A percentile compares a stretch with the other conserved stretches of the same genome.
These are phyloP conservation scores for Auricularia heimuer DNA, from an alignment of 768 basidiomycete species.

Conservation along the genomic window DNA sequence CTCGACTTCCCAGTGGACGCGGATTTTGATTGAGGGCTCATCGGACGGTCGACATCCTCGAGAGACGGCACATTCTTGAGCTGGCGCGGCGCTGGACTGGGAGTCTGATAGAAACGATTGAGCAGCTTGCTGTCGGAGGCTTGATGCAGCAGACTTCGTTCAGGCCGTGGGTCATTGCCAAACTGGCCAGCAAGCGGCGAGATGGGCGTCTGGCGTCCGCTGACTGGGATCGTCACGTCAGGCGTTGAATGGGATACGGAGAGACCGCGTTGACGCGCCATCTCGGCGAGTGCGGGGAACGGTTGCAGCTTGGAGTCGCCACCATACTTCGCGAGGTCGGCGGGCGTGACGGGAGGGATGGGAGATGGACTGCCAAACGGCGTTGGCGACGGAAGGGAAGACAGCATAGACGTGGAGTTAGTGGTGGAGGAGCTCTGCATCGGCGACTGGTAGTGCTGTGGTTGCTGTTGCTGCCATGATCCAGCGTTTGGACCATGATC, in stretches of 20 bases:
- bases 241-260: background rate
- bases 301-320: conserved; percentile 71
- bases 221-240: background rate
- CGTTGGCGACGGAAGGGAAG: conserved; percentile 41
- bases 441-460: conserved; percentile 17
- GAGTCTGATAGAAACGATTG: conserved; percentile 4
- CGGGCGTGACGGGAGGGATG: conserved; percentile 64
- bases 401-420: conserved; percentile 52
- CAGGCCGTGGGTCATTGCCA: conserved; percentile 3
- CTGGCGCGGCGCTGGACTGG: background rate
- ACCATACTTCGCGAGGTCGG: conserved; percentile 64
- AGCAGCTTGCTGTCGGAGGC: conserved; percentile 19
- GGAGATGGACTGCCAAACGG: conserved; percentile 54
- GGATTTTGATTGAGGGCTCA: background rate
- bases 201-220: background rate
- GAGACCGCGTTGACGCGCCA: conserved; percentile 27
- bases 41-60: background rate
- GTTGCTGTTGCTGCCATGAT: conserved; percentile 30
- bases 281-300: conserved; percentile 75
- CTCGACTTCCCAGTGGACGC: background rate
- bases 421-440: conserved; percentile 48
- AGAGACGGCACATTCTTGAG: background rate
- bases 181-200: background rate
- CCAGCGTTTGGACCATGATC: background rate
- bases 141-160: conserved; percentile 16